phyloP scores from a whole-genome alignment of 352 stramenopile genomes.

The Phytophthora megakarya region DNA sequence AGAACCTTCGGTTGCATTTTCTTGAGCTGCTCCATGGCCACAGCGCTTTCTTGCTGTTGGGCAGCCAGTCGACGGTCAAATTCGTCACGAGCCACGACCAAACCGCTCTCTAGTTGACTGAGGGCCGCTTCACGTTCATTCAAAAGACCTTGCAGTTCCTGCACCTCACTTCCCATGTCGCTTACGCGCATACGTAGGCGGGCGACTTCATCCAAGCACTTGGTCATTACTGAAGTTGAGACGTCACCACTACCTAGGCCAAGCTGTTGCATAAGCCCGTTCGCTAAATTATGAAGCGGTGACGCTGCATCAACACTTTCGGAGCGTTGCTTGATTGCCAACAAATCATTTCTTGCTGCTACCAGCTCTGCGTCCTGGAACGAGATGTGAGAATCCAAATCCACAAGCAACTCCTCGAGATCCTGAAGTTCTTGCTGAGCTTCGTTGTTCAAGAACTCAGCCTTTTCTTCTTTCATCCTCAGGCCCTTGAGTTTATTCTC shows the following conservation, averaged over 20 bases:
- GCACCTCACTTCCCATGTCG: slow-evolving; percentile 43
- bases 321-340: slow-evolving; percentile 47
- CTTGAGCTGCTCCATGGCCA: slow-evolving; percentile 42
- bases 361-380: slow-evolving; percentile 80
- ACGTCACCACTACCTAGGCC: slow-evolving; percentile 6
- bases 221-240: slow-evolving; percentile 41
- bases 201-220: slow-evolving; percentile 61
- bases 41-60: slow-evolving; percentile 50
- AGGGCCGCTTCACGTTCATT: slow-evolving; percentile 55
- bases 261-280: slow-evolving; percentile 41
- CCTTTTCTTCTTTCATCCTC: slow-evolving; percentile 47
- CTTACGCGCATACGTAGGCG: slow-evolving; percentile 52
- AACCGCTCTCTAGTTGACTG: slow-evolving; percentile 62
- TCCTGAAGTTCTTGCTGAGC: slow-evolving; percentile 71
- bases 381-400: slow-evolving; percentile 80
- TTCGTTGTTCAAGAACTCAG: slow-evolving; percentile 65
- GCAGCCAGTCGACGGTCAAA: slow-evolving; percentile 71
- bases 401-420: slow-evolving; percentile 77
- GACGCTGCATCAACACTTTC: slow-evolving; percentile 45
- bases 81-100: slow-evolving; percentile 66
- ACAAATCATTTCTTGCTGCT: slow-evolving; percentile 56
- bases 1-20: slow-evolving; percentile 46
- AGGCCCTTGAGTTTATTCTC: slow-evolving; percentile 66
- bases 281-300: slow-evolving; percentile 47
- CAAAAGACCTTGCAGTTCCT: slow-evolving; percentile 45